Evolutionary conservation across 1,139 yeast genomes (phyloP).

Genomic region (Geotrichum aggregatum): DNA sequence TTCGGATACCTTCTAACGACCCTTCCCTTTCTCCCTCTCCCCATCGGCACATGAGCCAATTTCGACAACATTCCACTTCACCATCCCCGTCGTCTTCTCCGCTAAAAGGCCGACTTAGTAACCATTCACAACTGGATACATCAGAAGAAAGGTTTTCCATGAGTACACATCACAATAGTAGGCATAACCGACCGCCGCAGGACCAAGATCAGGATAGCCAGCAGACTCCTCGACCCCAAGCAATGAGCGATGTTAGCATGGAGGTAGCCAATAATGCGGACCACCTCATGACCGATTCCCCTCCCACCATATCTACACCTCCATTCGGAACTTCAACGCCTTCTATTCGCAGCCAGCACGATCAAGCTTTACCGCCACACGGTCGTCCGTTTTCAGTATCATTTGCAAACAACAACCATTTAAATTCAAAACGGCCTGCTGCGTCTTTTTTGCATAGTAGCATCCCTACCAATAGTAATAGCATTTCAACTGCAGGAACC

Average conservation of each 20-base stretch:
- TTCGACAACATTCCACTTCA: slow-evolving; percentile 11
- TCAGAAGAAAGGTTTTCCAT: neutral
- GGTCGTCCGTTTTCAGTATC: slow-evolving; percentile 13
- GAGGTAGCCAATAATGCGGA: slow-evolving; percentile 4
- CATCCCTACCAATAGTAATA: neutral
- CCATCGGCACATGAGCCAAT: slow-evolving; percentile 18
- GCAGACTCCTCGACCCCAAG: neutral
- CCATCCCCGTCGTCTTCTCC: slow-evolving; percentile 19
- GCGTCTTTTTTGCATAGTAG: slow-evolving; percentile 12
- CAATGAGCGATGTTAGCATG: neutral
- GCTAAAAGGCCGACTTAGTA: slow-evolving; percentile 13
- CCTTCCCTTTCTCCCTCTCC: slow-evolving; percentile 20
- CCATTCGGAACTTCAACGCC: neutral
- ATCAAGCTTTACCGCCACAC: slow-evolving; percentile 1
- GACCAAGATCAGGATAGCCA: slow-evolving; percentile 1
- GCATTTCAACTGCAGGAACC: neutral
- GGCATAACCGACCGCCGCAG: neutral
- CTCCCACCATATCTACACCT: neutral
- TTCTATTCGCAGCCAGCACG: neutral
- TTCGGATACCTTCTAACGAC: slow-evolving; percentile 18
- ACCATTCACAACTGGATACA: slow-evolving; percentile 5
- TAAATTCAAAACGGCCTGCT: slow-evolving; percentile 14
- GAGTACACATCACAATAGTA: neutral
- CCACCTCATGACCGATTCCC: slow-evolving; percentile 16
- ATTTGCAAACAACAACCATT: slow-evolving; percentile 5